These are phyloP conservation scores for Buddleja alternifolia DNA, from an alignment of 257 asterid genomes.

Conservation along the genomic window DNA sequence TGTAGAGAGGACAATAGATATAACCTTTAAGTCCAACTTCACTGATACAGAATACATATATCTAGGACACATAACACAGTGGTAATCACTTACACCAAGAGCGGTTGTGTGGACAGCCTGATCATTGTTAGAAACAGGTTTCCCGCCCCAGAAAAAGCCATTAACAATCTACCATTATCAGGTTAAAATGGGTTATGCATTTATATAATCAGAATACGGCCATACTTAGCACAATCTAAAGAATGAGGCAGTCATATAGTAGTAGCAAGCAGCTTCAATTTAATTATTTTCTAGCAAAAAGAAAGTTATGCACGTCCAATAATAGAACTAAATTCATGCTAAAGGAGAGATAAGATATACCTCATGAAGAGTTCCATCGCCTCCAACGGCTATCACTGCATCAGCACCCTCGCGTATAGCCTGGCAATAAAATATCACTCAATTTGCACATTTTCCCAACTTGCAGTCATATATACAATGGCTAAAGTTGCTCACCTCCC, in stretches of 20 bases:
- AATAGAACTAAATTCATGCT: background rate
- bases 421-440: constrained; percentile 46
- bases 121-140: constrained; percentile 63
- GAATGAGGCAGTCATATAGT: background rate
- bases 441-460: constrained; percentile 21
- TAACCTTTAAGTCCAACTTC: constrained; percentile 28
- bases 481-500: constrained; percentile 63
- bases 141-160: constrained; percentile 85
- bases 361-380: constrained; percentile 98
- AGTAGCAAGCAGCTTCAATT: constrained; percentile 11
- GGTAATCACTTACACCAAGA: constrained; percentile 76
- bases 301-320: background rate
- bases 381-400: constrained; percentile 95
- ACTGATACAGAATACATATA: constrained; percentile 8
- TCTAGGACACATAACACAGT: constrained; percentile 10
- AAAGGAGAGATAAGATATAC: constrained; percentile 38
- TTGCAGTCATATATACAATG: constrained; percentile 25
- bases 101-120: constrained; percentile 56
- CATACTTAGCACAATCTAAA: background rate
- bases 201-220: constrained; percentile 5
- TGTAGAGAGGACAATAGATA: constrained; percentile 44
- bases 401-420: constrained; percentile 95
- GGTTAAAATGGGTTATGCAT: background rate
- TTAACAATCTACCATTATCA: constrained; percentile 70
- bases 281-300: constrained; percentile 1